Percentiles rank a stretch among this genome's conserved stretches.
phyloP scores from a whole-genome alignment of 2,329 filamentous ascomycete genomes.

The Epichloe glyceriae region DNA sequence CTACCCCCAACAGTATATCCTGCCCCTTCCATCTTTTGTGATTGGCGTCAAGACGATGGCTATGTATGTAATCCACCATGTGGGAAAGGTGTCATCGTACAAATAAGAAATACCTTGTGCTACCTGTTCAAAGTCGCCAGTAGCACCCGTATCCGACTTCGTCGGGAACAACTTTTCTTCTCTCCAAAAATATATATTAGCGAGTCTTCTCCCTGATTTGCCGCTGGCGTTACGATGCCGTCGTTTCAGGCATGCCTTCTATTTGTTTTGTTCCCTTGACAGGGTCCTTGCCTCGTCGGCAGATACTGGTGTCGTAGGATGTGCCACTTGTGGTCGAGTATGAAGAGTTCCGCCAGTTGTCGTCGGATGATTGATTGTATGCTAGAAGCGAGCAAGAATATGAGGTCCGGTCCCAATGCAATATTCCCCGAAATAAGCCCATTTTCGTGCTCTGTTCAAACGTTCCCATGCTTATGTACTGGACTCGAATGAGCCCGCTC shows the following conservation, averaged over 20 bases:
- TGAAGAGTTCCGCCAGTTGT: constrained; percentile 1
- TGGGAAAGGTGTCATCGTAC: background rate
- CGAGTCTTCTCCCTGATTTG: background rate
- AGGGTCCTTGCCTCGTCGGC: background rate
- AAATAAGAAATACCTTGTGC: constrained; percentile 2
- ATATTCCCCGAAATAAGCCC: constrained; percentile 31
- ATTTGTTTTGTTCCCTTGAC: background rate
- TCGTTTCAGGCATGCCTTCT: background rate
- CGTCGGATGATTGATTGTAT: constrained; percentile 16
- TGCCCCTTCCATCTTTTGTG: background rate
- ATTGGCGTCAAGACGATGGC: background rate
- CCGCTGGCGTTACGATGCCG: background rate
- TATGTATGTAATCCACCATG: background rate
- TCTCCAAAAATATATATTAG: background rate
- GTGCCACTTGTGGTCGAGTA: background rate
- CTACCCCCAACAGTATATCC: background rate
- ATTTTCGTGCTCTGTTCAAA: constrained; percentile 14
- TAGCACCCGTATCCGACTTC: background rate
- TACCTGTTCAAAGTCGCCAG: background rate
- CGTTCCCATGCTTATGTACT: constrained; percentile 23
- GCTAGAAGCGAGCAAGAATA: constrained; percentile 16
- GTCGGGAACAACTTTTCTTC: background rate
- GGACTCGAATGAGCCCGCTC: constrained; percentile 15
- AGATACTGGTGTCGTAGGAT: background rate
- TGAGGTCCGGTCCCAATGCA: constrained; percentile 29